Conservation (phyloP, 2,329 filamentous ascomycete species). For the Alternaria gaisen region DNA sequence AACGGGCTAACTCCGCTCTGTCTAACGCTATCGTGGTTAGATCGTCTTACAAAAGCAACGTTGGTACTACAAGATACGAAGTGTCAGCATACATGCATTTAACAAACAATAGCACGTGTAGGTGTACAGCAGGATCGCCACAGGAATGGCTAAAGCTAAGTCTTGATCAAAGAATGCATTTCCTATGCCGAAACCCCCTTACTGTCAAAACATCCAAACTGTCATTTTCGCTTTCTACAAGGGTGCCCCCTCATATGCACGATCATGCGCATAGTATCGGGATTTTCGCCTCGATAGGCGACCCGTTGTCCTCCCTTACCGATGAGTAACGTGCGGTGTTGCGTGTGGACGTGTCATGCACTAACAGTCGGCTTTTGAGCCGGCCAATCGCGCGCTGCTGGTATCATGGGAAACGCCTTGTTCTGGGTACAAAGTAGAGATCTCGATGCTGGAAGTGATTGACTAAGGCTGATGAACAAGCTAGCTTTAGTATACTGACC, state of each 20-base stretch:
- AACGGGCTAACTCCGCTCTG: not conserved
- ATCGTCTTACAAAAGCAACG: not conserved
- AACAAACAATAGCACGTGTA: not conserved
- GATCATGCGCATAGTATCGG: not conserved
- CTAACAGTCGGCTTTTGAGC: not conserved
- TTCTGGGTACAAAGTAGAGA: not conserved
- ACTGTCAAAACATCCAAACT: not conserved
- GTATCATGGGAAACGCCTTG: not conserved
- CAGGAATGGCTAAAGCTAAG: not conserved
- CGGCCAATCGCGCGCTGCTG: not conserved
- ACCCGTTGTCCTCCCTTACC: not conserved
- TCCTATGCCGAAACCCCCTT: not conserved
- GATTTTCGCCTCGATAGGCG: constrained; percentile 1
- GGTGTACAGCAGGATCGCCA: not conserved
- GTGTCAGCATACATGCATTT: not conserved
- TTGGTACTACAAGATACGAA: not conserved
- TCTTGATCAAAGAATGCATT: not conserved
- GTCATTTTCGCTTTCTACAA: not conserved
- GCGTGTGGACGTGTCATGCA: not conserved
- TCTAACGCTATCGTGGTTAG: not conserved
- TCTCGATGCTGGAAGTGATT: not conserved
- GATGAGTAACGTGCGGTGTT: not conserved
- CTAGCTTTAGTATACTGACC: not conserved
- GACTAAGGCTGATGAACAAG: not conserved
- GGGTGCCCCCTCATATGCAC: constrained; percentile 3